A percentile compares a stretch with the other conserved stretches of the same genome.
Evolutionary conservation across 129 eudicot species (phyloP).

Genomic region (Logfia minima): DNA sequence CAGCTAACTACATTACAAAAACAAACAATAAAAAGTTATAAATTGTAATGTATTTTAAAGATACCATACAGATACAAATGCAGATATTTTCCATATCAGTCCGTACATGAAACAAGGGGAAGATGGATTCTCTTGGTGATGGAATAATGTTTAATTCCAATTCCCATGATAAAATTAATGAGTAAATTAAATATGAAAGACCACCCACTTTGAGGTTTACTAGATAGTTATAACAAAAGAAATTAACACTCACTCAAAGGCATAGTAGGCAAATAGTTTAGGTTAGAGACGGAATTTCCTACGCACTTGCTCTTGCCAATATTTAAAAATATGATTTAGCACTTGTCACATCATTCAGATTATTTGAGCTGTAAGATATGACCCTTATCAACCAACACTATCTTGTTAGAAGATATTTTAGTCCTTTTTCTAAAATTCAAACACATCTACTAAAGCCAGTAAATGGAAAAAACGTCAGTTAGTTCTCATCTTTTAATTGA

Average conservation of each 20-base stretch:
- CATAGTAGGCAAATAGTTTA: background rate
- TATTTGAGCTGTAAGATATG: background rate
- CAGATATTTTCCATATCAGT: background rate
- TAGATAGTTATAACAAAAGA: background rate
- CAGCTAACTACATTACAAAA: background rate
- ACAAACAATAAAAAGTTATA: background rate
- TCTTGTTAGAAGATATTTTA: background rate
- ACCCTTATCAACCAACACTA: background rate
- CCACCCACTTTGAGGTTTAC: background rate
- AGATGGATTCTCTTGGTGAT: background rate
- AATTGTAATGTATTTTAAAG: background rate
- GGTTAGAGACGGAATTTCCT: background rate
- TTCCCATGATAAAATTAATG: background rate
- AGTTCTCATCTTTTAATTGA: background rate
- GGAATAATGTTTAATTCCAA: background rate
- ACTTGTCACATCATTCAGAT: conserved; percentile 7
- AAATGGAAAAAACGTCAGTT: background rate
- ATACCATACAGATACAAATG: background rate
- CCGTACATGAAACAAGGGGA: background rate
- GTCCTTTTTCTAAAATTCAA: background rate
- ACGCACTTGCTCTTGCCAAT: background rate
- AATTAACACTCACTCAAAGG: background rate
- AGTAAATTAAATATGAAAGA: background rate
- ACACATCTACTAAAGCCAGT: background rate
- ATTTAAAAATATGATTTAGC: background rate